phyloP scores from a whole-genome alignment of 2,329 filamentous ascomycete genomes.

The Hypomyces rosellus region DNA sequence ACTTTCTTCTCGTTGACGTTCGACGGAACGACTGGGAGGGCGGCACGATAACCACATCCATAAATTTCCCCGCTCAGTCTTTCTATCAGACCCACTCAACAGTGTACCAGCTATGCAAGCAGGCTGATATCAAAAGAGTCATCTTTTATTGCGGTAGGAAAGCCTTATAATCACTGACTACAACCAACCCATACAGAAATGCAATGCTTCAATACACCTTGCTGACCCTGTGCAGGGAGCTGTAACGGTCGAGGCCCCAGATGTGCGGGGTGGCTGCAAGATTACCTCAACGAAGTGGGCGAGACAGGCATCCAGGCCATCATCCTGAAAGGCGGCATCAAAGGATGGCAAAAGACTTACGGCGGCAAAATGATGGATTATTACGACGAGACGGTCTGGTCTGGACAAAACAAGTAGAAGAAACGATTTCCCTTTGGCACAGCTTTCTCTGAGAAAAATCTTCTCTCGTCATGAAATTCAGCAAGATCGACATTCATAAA shows the following conservation, averaged over 20 bases:
- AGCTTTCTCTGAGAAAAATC: slow-evolving; percentile 4
- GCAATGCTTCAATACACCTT: neutral
- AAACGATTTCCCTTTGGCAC: neutral
- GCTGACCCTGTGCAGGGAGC: slow-evolving; percentile 33
- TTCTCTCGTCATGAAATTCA: slow-evolving; percentile 26
- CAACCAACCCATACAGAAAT: too few species aligned
- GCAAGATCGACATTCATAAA: slow-evolving; percentile 17
- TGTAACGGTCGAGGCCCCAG: slow-evolving; percentile 45
- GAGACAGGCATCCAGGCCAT: slow-evolving; percentile 38
- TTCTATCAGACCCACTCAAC: slow-evolving; percentile 44
- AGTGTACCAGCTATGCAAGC: slow-evolving; percentile 43
- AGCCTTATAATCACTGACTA: neutral
- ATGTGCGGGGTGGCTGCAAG: slow-evolving; percentile 51
- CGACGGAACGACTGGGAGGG: slow-evolving; percentile 49
- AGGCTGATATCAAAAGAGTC: slow-evolving; percentile 41
- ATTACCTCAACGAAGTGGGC: slow-evolving; percentile 44
- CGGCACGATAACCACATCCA: slow-evolving; percentile 51
- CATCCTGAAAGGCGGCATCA: slow-evolving; percentile 47
- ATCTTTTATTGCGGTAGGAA: slow-evolving; percentile 51
- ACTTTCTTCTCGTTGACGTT: slow-evolving; percentile 47
- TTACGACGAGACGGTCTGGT: slow-evolving; percentile 40
- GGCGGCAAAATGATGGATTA: slow-evolving; percentile 42
- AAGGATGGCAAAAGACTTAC: slow-evolving; percentile 48
- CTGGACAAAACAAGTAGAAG: slow-evolving; percentile 18
- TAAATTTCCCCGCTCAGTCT: slow-evolving; percentile 52